Evolutionary conservation across 345 rosid genomes (phyloP), one percentile per base, ranked within the genome.

Genomic region (Populus pruinosa): DNA sequence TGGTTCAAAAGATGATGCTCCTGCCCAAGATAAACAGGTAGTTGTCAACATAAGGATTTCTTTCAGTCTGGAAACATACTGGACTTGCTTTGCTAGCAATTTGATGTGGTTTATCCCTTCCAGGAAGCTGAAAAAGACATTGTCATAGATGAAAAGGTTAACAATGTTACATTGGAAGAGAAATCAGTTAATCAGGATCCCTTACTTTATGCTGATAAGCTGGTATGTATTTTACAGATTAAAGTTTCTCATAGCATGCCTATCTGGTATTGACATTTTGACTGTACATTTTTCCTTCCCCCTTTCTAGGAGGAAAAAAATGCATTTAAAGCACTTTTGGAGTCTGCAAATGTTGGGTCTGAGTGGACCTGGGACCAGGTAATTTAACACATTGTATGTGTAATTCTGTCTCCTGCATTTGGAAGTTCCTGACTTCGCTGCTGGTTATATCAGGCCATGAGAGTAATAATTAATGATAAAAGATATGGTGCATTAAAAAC

Each of bases 341-440:
- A 96, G 79, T 87, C 90, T 29, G 87, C 87, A 83, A 93, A 89
- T 86, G 89, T 96, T 82, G 90, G 92, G 75, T 83, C 93, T 83
- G 97, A 92, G 88, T 96, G 96, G 97, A 89, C 94, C 62, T 96
- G 99, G 99, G 99, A 96, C 77, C 99, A 93, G 92, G 99, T 94
- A 82, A 21, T 85, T 73, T 72, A 80, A 38, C 80, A 68, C 9
- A 41, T 67, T 16, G 38, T 29, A 21, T 72, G 47, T 67, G 33
- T 8, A 78, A 69, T 62, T 73, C 20, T 66, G 43, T 73, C 66
- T 71, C 72, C 53, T 67, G 71, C 33, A 55, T 65, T 66, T 67
- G 41, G 55, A 79, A 59, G 69, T 71, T 55, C 70, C 75, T 87
- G 62, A 84, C 44, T 67, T 67, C 79, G 75, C 25, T 81, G 49